Conservation (phyloP, 2,329 filamentous ascomycete species). For the Onygenales sp. region DNA sequence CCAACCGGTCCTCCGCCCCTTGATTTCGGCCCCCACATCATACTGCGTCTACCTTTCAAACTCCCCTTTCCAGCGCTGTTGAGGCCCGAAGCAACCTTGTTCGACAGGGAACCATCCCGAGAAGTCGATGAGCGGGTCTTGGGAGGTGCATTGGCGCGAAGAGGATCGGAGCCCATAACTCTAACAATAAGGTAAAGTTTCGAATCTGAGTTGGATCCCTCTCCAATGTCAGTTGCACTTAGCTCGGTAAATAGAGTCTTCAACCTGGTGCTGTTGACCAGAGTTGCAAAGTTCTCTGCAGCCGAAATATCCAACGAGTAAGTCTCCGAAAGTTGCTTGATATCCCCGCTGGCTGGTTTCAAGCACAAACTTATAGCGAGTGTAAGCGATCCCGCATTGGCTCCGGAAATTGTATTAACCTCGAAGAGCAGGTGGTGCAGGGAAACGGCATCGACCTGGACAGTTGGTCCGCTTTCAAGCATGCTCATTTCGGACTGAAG, state of each 20-base stretch:
- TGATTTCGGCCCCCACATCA: slow-evolving; percentile 34
- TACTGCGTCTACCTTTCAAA: slow-evolving; percentile 32
- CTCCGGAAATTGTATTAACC: slow-evolving; percentile 70
- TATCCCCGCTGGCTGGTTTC: slow-evolving; percentile 54
- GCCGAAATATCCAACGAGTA: slow-evolving; percentile 71
- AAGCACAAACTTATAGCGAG: slow-evolving; percentile 70
- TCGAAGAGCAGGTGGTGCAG: slow-evolving; percentile 77
- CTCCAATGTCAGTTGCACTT: slow-evolving; percentile 63
- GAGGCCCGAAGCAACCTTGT: slow-evolving; percentile 17
- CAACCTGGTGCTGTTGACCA: slow-evolving; percentile 57
- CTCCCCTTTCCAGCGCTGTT: slow-evolving; percentile 27
- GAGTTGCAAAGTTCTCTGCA: slow-evolving; percentile 58
- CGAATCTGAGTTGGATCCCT: slow-evolving; percentile 51
- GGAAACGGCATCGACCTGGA: slow-evolving; percentile 56
- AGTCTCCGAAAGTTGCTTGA: slow-evolving; percentile 68
- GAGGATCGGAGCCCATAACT: slow-evolving; percentile 53
- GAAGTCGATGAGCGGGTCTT: slow-evolving; percentile 24
- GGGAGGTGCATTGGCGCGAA: slow-evolving; percentile 17
- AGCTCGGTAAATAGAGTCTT: slow-evolving; percentile 85
- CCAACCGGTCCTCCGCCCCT: slow-evolving; percentile 18
- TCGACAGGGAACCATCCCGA: slow-evolving; percentile 22
- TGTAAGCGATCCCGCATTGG: slow-evolving; percentile 64
- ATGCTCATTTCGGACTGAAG: slow-evolving; percentile 95
- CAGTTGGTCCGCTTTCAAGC: slow-evolving; percentile 68
- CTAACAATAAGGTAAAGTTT: slow-evolving; percentile 79